A percentile compares a stretch with the other conserved stretches of the same genome.
These are phyloP conservation scores for Thalia dealbata DNA, from an alignment of 176 grass and related monocot species.

Conservation along the genomic window DNA sequence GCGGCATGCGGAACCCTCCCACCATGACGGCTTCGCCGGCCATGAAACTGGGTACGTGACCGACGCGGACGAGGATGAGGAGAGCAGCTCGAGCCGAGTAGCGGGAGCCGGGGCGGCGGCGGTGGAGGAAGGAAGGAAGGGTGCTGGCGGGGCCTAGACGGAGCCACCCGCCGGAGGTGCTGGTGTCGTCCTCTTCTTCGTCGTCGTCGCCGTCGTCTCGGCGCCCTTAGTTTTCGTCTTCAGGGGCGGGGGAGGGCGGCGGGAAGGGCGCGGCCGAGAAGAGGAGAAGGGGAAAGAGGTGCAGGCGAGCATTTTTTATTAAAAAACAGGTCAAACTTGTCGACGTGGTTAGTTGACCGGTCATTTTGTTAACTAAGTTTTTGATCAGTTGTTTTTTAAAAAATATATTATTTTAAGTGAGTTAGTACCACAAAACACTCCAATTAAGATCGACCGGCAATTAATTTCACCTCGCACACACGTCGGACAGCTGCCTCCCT, in stretches of 20 bases:
- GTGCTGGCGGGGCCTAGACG: conserved; percentile 41
- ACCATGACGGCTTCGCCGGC: conserved; percentile 16
- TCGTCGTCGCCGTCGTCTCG: neutral
- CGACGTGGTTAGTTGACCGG: too few relatives aligned
- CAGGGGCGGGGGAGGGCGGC: conserved; percentile 41
- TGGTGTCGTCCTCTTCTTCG: conserved; percentile 10
- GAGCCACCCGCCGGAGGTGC: conserved; percentile 51
- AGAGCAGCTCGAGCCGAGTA: neutral
- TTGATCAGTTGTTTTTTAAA: too few relatives aligned
- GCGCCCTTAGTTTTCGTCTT: neutral
- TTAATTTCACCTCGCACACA: too few relatives aligned
- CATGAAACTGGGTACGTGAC: conserved; percentile 7
- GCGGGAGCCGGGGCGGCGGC: neutral
- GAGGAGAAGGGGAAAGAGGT: too few relatives aligned
- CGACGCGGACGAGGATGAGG: conserved; percentile 4
- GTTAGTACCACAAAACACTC: too few relatives aligned
- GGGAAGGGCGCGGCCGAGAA: too few relatives aligned
- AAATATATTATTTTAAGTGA: too few relatives aligned
- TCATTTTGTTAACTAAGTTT: too few relatives aligned
- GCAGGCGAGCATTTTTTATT: too few relatives aligned
- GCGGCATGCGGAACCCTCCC: conserved; percentile 31
- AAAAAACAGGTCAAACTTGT: too few relatives aligned
- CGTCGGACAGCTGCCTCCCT: neutral
- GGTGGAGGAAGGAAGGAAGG: neutral
- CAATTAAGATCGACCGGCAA: too few relatives aligned